Conservation (phyloP, 2,329 filamentous ascomycete species). For the Ophiostoma angusticollis region DNA sequence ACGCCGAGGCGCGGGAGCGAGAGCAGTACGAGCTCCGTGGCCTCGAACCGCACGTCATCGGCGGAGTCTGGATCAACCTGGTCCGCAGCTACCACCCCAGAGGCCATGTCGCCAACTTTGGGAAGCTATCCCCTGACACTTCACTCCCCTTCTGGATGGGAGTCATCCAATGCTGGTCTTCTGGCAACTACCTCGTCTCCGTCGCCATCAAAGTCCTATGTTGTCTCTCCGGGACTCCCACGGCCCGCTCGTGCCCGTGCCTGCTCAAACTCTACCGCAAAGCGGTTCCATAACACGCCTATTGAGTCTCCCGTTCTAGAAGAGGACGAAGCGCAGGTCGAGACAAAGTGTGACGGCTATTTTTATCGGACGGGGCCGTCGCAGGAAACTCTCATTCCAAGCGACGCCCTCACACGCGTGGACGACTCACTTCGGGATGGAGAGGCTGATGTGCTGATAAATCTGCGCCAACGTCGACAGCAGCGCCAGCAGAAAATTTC, state of each 20-base stretch:
- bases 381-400: not conserved
- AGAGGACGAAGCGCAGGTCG: constrained; percentile 6
- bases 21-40: constrained; percentile 9
- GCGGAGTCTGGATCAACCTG: constrained; percentile 5
- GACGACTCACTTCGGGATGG: not conserved
- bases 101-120: constrained; percentile 10
- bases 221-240: not conserved
- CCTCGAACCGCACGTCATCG: constrained; percentile 3
- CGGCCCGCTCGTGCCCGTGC: constrained; percentile 2
- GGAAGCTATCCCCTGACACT: constrained; percentile 1
- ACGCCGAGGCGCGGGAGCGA: constrained; percentile 9
- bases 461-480: constrained; percentile 9
- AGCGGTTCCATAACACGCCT: constrained; percentile 8
- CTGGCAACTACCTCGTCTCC: not conserved
- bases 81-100: constrained; percentile 11
- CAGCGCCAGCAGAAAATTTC: constrained; percentile 10
- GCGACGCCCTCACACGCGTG: not conserved
- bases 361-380: not conserved
- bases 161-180: not conserved
- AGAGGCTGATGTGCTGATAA: not conserved
- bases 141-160: not conserved
- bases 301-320: constrained; percentile 8
- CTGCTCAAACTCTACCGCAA: constrained; percentile 1
- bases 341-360: not conserved
- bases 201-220: not conserved